phyloP scores from a whole-genome alignment of 2,329 filamentous ascomycete genomes.

The Cryphonectria japonica region DNA sequence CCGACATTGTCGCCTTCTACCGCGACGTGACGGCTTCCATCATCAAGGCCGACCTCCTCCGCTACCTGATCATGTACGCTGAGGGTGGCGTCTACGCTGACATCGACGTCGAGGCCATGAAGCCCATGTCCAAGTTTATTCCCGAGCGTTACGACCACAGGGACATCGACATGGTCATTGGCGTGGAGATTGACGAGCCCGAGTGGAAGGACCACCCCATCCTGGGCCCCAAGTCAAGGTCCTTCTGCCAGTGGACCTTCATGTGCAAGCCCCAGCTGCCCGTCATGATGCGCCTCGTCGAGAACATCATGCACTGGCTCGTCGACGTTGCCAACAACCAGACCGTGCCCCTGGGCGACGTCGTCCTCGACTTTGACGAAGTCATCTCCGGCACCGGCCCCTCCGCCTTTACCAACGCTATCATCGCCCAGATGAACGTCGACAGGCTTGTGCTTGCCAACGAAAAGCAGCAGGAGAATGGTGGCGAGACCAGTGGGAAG shows the following conservation, averaged over 20 bases:
- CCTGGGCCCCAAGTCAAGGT: constrained; percentile 67
- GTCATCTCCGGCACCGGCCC: constrained; percentile 73
- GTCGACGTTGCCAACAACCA: constrained; percentile 62
- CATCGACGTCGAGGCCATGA: constrained; percentile 47
- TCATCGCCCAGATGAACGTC: constrained; percentile 65
- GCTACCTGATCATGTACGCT: constrained; percentile 69
- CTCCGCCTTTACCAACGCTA: constrained; percentile 68
- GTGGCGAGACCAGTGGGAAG: constrained; percentile 28
- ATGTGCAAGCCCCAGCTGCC: constrained; percentile 69
- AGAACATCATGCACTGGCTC: constrained; percentile 70
- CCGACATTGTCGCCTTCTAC: constrained; percentile 66
- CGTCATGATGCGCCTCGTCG: constrained; percentile 69
- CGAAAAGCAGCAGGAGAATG: neutral
- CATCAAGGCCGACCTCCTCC: constrained; percentile 67
- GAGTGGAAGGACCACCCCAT: constrained; percentile 66
- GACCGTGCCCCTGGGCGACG: constrained; percentile 59
- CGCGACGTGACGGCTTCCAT: constrained; percentile 63
- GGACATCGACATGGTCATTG: constrained; percentile 71
- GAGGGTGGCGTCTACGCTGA: constrained; percentile 59
- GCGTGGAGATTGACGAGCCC: constrained; percentile 72
- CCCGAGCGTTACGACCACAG: constrained; percentile 63
- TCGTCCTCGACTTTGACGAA: constrained; percentile 70
- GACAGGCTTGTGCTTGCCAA: constrained; percentile 31
- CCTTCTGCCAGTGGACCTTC: constrained; percentile 78
- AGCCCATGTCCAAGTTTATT: constrained; percentile 54